phyloP scores from a whole-genome alignment of 2,329 filamentous ascomycete species.

The Aspergillus novofumigatus region DNA sequence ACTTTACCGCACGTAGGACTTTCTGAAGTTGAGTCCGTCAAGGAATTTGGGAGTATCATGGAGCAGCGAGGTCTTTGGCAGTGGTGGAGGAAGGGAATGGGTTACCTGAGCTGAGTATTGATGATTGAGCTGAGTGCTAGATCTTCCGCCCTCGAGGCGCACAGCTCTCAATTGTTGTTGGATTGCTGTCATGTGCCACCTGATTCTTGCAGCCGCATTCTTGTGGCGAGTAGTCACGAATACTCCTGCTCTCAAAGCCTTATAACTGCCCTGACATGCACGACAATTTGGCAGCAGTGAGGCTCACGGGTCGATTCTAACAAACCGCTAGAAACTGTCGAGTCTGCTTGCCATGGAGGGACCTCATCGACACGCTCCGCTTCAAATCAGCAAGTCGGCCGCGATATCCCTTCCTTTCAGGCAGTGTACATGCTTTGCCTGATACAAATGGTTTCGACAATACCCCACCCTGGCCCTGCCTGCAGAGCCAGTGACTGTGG shows the following conservation, averaged over 20 bases:
- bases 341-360: not conserved
- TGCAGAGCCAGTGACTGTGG: not conserved
- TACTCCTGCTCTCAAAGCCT: not conserved
- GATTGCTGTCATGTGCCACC: not conserved
- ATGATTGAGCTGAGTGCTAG: not conserved
- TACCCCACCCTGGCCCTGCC: not conserved
- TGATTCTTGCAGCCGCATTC: not conserved
- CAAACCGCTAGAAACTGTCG: not conserved
- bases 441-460: not conserved
- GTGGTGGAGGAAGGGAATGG: conserved; percentile 70
- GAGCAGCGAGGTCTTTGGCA: conserved; percentile 52
- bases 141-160: not conserved
- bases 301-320: not conserved
- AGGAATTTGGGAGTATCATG: conserved; percentile 62
- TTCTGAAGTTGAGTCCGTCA: conserved; percentile 59
- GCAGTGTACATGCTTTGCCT: not conserved
- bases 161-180: not conserved
- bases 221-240: not conserved
- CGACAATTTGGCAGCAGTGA: not conserved
- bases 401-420: not conserved
- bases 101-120: conserved; percentile 30
- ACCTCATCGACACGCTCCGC: not conserved
- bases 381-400: not conserved
- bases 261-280: not conserved
- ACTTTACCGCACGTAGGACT: conserved; percentile 23